Evolutionary conservation across 805 yeast genomes (phyloP).

Genomic region (Candida ovalis): DNA sequence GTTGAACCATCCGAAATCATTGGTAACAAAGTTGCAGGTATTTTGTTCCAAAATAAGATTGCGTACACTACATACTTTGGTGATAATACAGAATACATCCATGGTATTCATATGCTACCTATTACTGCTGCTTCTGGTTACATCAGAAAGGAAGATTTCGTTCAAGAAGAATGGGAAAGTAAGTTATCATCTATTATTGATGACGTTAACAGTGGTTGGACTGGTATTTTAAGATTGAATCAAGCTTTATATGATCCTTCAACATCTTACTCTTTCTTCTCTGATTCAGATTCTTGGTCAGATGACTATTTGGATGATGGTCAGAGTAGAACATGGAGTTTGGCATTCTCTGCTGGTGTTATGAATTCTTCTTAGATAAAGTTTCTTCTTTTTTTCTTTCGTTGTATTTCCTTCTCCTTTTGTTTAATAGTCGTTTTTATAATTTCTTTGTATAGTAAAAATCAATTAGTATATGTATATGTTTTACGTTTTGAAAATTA

Average conservation of each 20-base stretch:
- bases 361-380: slow-evolving; percentile 28
- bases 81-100: slow-evolving; percentile 66
- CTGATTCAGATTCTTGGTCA: slow-evolving; percentile 45
- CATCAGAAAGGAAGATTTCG: slow-evolving; percentile 51
- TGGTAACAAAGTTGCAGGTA: slow-evolving; percentile 68
- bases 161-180: slow-evolving; percentile 59
- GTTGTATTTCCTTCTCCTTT: not conserved
- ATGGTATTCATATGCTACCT: slow-evolving; percentile 77
- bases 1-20: slow-evolving; percentile 55
- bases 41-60: slow-evolving; percentile 65
- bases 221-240: slow-evolving; percentile 68
- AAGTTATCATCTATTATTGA: slow-evolving; percentile 43
- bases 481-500: not conserved
- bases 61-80: slow-evolving; percentile 78
- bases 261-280: slow-evolving; percentile 58
- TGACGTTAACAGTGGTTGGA: slow-evolving; percentile 63
- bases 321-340: slow-evolving; percentile 82
- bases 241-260: slow-evolving; percentile 70
- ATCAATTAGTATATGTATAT: not conserved
- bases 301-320: slow-evolving; percentile 71
- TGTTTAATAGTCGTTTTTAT: not conserved
- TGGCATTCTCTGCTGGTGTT: slow-evolving; percentile 63
- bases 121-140: slow-evolving; percentile 64
- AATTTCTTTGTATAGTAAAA: not conserved
- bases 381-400: not conserved